Base-by-base conservation (phyloP, 306 rosid genomes). In the Lathyrus tuberosus region DNA sequence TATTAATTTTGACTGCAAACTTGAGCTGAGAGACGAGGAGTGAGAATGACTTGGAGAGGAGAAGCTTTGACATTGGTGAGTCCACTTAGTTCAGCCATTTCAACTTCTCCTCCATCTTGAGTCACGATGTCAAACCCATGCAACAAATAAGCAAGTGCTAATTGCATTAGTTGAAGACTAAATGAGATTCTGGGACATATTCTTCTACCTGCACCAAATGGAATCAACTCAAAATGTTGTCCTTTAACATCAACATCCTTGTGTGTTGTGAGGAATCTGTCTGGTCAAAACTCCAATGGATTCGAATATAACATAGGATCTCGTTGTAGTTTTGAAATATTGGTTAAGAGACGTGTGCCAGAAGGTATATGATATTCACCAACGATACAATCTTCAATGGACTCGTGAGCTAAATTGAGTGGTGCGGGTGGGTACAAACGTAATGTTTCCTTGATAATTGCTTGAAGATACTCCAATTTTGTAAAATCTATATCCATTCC, bases 381-480 rank as follows among this genome's bases (percentile, higher is more conserved):
- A 0, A 85, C 60, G 3, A 12, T 72, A 43, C 91, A 86, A 0
- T 91, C 89, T 38, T 83, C 58, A 2, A 10, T 64, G 43, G 77
- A 81, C 53, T 72, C 79, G 2, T 67, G 92, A 1, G 84, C 83
- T 0, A 58, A 6, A 26, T n/a, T 46, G 0, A 91, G 74, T 1
- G 86, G 89, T n/a, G 28, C 89, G 0, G 83, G 46, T 8, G 91
- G 97, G 11, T 86, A 83, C 63, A 90, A 17, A 0, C 96, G 80
- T 48, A 87, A 0, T 0, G 89, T 74, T 58, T 90, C 94, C 51
- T 83, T 91, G 0, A 86, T 20, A 10, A 80, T 74, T 46, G 87
- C 85, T 51, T 84, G 69, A 1, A 88, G 28, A 62, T 88, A 86
- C 4, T 31, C 70, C 4, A 91, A n/a, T 0, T 82, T 83, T 11